Base-by-base conservation (phyloP, 139 green algal species). In the Volvox reticuliferus region DNA sequence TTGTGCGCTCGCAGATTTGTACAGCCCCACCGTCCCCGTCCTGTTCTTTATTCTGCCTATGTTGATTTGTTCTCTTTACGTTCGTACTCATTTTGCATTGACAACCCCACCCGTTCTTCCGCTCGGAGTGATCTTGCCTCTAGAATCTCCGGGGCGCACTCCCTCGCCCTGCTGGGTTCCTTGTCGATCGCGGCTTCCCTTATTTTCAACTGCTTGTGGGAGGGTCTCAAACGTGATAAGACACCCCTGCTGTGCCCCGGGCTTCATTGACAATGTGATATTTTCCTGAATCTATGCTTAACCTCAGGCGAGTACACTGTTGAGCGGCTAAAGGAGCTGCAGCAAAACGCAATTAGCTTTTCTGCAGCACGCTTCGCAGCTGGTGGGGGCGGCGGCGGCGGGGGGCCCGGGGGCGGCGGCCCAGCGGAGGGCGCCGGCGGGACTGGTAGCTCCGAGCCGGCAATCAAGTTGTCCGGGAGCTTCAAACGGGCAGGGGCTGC, bases 391-490 rank as follows among this genome's bases (percentile, higher is more conserved):
- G 44, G 44, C 44, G 44, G 44, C 9, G n/a, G 44, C 44, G 44
- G 44, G 5, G 5, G 44, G 44, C 44, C 44, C 21, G 19, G 20
- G 12, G 67, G 62, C 76, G 78, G 65, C n/a, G 65, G 28, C 32
- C 24, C 36, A 12, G 18, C 78, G 36, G 78, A 81, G 14, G 79
- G 85, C 44, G 44, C 0, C 18, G 69, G 69, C 28, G 90, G 80
- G 67, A n/a, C 20, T 79, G 44, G 44, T 55, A 73, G 67, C 2
- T 19, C 32, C 17, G 85, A 90, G 78, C 73, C 84, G 26, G 79
- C 89, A 24, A 95, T 97, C 92, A 97, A 96, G 93, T 91, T 98
- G 9, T 96, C 95, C 12, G 95, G 96, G 44, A 96, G 91, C 77
- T 98, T 98, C 93, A 98, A 97, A 86, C 91, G 89, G 0, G 93